phyloP scores from a whole-genome alignment of 1,284 basidiomycete genomes.

The Tilletia caries region DNA sequence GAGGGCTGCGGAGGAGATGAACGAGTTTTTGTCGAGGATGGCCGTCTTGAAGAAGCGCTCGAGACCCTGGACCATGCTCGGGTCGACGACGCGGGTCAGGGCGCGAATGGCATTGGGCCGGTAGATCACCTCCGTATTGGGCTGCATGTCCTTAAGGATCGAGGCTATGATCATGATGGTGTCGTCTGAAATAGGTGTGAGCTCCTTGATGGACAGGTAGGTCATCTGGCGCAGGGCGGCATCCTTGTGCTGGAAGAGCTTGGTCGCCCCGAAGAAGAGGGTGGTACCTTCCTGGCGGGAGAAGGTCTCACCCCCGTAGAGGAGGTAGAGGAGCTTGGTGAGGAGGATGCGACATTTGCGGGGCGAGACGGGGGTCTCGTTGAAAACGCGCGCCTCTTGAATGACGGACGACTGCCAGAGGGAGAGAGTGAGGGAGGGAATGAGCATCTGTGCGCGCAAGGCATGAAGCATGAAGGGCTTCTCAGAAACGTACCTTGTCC shows the following conservation, averaged over 20 bases:
- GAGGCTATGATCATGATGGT: conserved; percentile 98
- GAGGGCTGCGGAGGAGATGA: conserved; percentile 91
- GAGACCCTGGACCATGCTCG: conserved; percentile 94
- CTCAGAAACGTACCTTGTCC: conserved; percentile 41
- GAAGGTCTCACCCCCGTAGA: conserved; percentile 94
- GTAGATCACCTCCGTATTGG: conserved; percentile 97
- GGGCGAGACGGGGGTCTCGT: conserved; percentile 84
- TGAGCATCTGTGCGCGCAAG: background rate
- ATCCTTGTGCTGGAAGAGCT: conserved; percentile 99
- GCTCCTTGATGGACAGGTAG: conserved; percentile 97
- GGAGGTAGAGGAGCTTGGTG: conserved; percentile 91
- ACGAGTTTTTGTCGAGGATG: conserved; percentile 93
- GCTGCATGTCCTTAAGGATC: conserved; percentile 99
- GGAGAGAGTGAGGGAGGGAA: background rate
- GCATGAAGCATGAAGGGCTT: background rate
- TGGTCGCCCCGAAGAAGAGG: conserved; percentile 97
- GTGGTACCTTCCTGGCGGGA: conserved; percentile 85
- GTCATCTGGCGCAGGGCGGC: conserved; percentile 95
- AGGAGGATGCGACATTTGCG: conserved; percentile 94
- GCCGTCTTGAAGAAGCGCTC: conserved; percentile 99
- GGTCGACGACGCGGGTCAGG: conserved; percentile 92
- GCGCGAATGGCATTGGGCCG: conserved; percentile 96
- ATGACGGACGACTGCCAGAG: conserved; percentile 43
- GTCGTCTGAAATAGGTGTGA: conserved; percentile 91
- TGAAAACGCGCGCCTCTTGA: conserved; percentile 98